Evolutionary conservation across 1,284 basidiomycete species (phyloP).

Genomic region (Cerrena zonata): DNA sequence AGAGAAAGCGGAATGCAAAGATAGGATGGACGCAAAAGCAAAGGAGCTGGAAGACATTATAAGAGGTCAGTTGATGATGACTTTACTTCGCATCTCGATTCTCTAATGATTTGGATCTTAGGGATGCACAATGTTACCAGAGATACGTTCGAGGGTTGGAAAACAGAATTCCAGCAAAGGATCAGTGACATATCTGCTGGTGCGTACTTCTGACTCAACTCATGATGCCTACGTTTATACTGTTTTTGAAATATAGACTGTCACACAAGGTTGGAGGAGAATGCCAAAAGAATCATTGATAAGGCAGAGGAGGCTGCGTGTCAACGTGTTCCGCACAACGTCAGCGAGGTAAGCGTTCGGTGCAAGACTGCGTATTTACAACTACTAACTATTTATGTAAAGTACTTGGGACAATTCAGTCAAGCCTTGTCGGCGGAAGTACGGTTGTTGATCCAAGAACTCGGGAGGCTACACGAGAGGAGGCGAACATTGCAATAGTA

Average conservation of each 20-base stretch:
- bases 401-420: background rate
- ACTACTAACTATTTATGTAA: too few relatives aligned
- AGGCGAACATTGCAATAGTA: background rate
- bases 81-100: background rate
- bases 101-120: background rate
- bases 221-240: too few relatives aligned
- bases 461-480: background rate
- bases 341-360: background rate
- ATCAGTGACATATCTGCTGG: background rate
- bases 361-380: too few relatives aligned
- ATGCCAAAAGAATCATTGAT: background rate
- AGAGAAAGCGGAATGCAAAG: background rate
- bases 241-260: too few relatives aligned
- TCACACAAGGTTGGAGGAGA: background rate
- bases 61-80: background rate
- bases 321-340: background rate
- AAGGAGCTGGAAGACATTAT: background rate
- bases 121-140: background rate
- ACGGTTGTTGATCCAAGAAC: background rate
- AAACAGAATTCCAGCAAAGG: background rate
- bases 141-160: background rate
- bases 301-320: background rate
- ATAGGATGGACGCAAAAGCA: background rate
- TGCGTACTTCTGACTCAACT: too few relatives aligned
- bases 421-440: background rate